These are phyloP conservation scores for Monosporascus cannonballus DNA, from an alignment of 2,329 filamentous ascomycete genomes.

Conservation along the genomic window DNA sequence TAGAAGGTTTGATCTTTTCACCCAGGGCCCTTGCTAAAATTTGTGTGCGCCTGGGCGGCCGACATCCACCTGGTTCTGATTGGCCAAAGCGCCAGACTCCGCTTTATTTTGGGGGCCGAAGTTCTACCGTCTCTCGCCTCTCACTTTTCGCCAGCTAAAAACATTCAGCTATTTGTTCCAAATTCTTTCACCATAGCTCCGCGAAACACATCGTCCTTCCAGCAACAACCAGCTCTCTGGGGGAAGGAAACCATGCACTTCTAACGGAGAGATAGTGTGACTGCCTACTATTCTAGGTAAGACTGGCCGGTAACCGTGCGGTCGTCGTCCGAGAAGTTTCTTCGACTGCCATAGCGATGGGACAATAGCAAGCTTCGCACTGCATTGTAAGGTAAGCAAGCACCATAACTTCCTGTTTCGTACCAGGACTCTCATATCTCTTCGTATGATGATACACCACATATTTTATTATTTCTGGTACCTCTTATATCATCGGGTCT, in stretches of 20 bases:
- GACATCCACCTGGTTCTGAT: not conserved
- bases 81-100: not conserved
- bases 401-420: conserved; percentile 7
- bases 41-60: conserved; percentile 14
- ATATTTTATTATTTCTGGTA: conserved; percentile 75
- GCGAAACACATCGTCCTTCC: not conserved
- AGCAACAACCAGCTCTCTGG: not conserved
- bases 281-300: too few relatives aligned
- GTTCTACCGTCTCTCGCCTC: conserved; percentile 1
- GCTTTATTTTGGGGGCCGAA: not conserved
- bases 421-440: conserved; percentile 11
- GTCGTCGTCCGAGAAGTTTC: too few relatives aligned
- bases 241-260: too few relatives aligned
- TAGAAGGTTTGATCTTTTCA: conserved; percentile 13
- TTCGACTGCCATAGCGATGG: not conserved
- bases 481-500: conserved; percentile 84
- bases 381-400: conserved; percentile 27
- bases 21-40: conserved; percentile 7
- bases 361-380: not conserved
- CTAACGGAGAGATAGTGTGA: too few relatives aligned
- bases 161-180: conserved; percentile 7
- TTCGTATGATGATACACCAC: conserved; percentile 65
- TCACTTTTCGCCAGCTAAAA: not conserved
- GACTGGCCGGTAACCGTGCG: too few relatives aligned
- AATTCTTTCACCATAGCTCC: conserved; percentile 2